These are phyloP conservation scores for Beauveria brongniartii DNA, from an alignment of 2,329 filamentous ascomycete genomes.

Conservation along the genomic window DNA sequence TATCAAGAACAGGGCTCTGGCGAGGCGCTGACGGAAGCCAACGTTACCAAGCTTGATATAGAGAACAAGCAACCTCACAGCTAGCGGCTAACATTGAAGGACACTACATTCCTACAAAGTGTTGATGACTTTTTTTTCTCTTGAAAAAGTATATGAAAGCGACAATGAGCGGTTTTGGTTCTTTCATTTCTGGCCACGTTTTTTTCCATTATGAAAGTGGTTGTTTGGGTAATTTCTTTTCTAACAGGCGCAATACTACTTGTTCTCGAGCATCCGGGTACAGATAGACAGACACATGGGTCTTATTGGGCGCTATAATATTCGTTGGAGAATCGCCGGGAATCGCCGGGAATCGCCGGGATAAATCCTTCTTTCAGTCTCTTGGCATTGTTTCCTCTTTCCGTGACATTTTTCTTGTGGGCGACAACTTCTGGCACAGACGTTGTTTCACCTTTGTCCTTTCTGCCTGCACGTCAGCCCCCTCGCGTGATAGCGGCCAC, in stretches of 20 bases:
- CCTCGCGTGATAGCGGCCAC: background rate
- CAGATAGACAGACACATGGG: background rate
- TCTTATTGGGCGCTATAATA: background rate
- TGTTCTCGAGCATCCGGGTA: background rate
- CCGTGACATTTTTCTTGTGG: background rate
- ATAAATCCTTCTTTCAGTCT: background rate
- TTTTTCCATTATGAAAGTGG: background rate
- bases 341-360: background rate
- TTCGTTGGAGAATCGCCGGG: background rate
- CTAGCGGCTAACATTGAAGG: background rate
- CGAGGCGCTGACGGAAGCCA: slow-evolving; percentile 45
- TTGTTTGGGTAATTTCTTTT: background rate
- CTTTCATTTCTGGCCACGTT: background rate
- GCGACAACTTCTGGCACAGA: background rate
- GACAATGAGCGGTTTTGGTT: background rate
- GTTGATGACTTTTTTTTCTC: background rate
- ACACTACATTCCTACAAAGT: background rate
- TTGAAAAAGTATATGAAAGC: background rate
- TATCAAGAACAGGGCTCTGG: slow-evolving; percentile 28
- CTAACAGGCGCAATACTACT: background rate
- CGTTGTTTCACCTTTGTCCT: background rate
- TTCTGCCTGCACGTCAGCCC: background rate
- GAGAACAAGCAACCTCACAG: slow-evolving; percentile 19
- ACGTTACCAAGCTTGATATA: slow-evolving; percentile 39
- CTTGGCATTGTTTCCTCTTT: background rate